A percentile compares a stretch with the other conserved stretches of the same genome.
Conservation (phyloP, 768 basidiomycete species). For the Boletus sensibilis region DNA sequence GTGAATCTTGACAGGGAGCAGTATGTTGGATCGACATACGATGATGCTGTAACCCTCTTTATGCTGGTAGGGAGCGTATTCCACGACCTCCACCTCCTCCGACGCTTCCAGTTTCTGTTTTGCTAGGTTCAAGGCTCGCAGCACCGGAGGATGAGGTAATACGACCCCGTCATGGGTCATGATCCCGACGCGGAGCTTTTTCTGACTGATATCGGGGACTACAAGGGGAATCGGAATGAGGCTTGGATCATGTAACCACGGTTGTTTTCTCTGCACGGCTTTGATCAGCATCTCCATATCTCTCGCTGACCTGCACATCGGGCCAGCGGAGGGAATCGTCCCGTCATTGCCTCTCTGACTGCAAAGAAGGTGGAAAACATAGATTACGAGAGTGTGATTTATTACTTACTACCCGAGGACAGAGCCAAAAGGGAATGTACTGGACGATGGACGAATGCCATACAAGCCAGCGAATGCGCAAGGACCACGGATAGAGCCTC, state of each 20-base stretch:
- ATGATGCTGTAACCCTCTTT: slow-evolving; percentile 34
- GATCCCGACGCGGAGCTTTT: slow-evolving; percentile 28
- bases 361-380: slow-evolving; percentile 10
- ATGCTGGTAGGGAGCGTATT: slow-evolving; percentile 39
- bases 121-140: slow-evolving; percentile 39
- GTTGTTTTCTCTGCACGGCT: slow-evolving; percentile 31
- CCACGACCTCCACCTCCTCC: slow-evolving; percentile 35
- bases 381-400: neutral
- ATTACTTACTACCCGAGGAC: slow-evolving; percentile 22
- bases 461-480: slow-evolving; percentile 39
- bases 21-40: slow-evolving; percentile 11
- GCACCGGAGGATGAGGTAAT: slow-evolving; percentile 41
- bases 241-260: slow-evolving; percentile 41
- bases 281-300: slow-evolving; percentile 25
- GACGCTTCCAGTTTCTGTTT: slow-evolving; percentile 37
- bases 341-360: slow-evolving; percentile 30
- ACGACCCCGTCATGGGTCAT: slow-evolving; percentile 39
- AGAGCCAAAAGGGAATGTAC: slow-evolving; percentile 27
- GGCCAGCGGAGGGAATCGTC: slow-evolving; percentile 12
- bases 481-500: slow-evolving; percentile 42
- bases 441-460: slow-evolving; percentile 39
- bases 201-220: slow-evolving; percentile 27
- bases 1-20: neutral
- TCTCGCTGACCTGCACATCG: slow-evolving; percentile 30
- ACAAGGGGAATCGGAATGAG: slow-evolving; percentile 31